These are phyloP conservation scores for Carnegiea gigantea DNA, from an alignment of 179 eudicot genomes.

Conservation along the genomic window DNA sequence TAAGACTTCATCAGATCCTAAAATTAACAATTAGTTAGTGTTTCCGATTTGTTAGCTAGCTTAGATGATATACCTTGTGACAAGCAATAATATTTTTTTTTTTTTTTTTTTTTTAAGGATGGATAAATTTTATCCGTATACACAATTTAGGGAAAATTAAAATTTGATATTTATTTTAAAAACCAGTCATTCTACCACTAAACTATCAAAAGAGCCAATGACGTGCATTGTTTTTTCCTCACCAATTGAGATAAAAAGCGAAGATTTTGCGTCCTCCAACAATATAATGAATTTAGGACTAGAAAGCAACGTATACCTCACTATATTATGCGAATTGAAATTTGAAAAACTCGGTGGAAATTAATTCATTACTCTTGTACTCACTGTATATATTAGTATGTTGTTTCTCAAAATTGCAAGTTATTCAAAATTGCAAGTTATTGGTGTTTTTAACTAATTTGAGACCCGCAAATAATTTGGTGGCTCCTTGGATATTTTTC, in stretches of 20 bases:
- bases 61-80: too few species aligned
- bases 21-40: too few species aligned
- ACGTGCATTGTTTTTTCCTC: too few species aligned
- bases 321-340: neutral
- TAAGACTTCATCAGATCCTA: too few species aligned
- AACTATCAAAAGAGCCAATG: too few species aligned
- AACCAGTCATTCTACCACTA: too few species aligned
- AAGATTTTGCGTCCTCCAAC: neutral
- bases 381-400: neutral
- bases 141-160: too few species aligned
- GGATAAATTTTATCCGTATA: too few species aligned
- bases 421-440: neutral
- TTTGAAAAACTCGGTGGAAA: neutral
- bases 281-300: neutral
- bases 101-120: too few species aligned
- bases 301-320: neutral
- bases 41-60: too few species aligned
- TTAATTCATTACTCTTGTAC: neutral
- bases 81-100: too few species aligned
- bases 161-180: too few species aligned
- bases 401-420: neutral
- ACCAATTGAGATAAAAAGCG: neutral
- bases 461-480: neutral
- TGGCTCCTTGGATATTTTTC: neutral
- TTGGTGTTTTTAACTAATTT: neutral